phyloP scores from a whole-genome alignment of 768 basidiomycete genomes.

The Collybia sp. region DNA sequence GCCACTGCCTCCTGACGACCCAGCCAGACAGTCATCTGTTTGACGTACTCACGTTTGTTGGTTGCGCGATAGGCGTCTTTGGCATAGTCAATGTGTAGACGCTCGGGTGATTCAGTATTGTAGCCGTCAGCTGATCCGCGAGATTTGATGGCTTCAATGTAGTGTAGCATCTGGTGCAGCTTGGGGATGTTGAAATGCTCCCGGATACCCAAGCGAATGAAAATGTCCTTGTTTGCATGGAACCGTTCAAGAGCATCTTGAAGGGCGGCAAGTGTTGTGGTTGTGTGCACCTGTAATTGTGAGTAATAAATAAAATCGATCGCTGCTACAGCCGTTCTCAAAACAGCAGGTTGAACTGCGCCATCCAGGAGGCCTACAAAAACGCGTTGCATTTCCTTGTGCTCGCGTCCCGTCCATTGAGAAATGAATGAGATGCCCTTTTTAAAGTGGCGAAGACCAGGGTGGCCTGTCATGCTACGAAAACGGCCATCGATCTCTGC shows the following conservation, averaged over 20 bases:
- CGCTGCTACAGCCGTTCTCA: slow-evolving; percentile 12
- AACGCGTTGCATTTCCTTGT: slow-evolving; percentile 17
- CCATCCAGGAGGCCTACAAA: slow-evolving; percentile 22
- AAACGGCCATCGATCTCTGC: slow-evolving; percentile 5
- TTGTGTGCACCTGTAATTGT: slow-evolving; percentile 15
- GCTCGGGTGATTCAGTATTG: slow-evolving; percentile 25
- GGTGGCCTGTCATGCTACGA: slow-evolving; percentile 14
- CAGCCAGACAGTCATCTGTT: slow-evolving; percentile 32
- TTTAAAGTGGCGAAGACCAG: slow-evolving; percentile 12
- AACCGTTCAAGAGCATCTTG: slow-evolving; percentile 13
- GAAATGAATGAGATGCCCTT: slow-evolving; percentile 5
- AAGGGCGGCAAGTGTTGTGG: slow-evolving; percentile 14
- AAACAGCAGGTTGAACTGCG: slow-evolving; percentile 6
- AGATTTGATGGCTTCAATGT: slow-evolving; percentile 17
- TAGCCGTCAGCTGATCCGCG: slow-evolving; percentile 19
- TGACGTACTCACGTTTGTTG: slow-evolving; percentile 18
- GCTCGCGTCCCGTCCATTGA: slow-evolving; percentile 10
- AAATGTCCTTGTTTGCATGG: slow-evolving; percentile 21
- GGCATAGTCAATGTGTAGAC: slow-evolving; percentile 33
- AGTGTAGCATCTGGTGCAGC: slow-evolving; percentile 23
- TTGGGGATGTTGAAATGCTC: slow-evolving; percentile 32
- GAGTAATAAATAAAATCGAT: slow-evolving; percentile 25
- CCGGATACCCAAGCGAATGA: slow-evolving; percentile 13
- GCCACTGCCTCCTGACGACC: slow-evolving; percentile 21
- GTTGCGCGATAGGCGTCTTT: slow-evolving; percentile 20